Evolutionary conservation across 352 stramenopile genomes (phyloP), one percentile per base, ranked within the genome.

Genomic region (Vaucheria bursata): DNA sequence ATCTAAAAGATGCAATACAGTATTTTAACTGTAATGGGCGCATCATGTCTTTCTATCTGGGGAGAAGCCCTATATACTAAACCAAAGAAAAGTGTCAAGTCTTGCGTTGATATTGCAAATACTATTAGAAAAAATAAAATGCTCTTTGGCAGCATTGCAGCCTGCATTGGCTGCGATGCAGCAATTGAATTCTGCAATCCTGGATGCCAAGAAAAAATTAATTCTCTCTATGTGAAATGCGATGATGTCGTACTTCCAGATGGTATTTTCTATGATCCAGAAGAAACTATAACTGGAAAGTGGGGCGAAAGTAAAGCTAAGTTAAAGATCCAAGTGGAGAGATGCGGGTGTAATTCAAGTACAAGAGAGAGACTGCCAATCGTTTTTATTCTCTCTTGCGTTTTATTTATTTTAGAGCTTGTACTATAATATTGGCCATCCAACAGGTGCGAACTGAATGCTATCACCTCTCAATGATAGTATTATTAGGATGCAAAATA

Each of bases 301-400:
- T 83, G 78, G 78, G 33, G 29, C 4, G 45, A 75, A 40, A 25
- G 78, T 3, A 45, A 74, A 31, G 32, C 59, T 7, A 0, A 18
- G 12, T 72, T 82, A 31, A 82, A 80, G 71, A 78, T 80, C 29
- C 52, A 50, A 1, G 74, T 77, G 29, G 78, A 81, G 65, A 73
- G 78, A 29, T 83, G 78, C 49, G 78, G 78, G 1, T 83, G 78
- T 29, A 40, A 81, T 38, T n/a, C n/a, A n/a, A n/a, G n/a, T n/a
- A n/a, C n/a, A n/a, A n/a, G n/a, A n/a, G n/a, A n/a, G n/a, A n/a
- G n/a, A n/a, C n/a, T n/a, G n/a, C n/a, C n/a, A n/a, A n/a, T n/a
- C n/a, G n/a, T n/a, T n/a, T n/a, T n/a, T n/a, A n/a, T n/a, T n/a
- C n/a, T n/a, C n/a, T n/a, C n/a, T n/a, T n/a, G n/a, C n/a, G n/a